Evolutionary conservation across 2,329 filamentous ascomycete species (phyloP).

Genomic region (Corniculantispora saksenae): DNA sequence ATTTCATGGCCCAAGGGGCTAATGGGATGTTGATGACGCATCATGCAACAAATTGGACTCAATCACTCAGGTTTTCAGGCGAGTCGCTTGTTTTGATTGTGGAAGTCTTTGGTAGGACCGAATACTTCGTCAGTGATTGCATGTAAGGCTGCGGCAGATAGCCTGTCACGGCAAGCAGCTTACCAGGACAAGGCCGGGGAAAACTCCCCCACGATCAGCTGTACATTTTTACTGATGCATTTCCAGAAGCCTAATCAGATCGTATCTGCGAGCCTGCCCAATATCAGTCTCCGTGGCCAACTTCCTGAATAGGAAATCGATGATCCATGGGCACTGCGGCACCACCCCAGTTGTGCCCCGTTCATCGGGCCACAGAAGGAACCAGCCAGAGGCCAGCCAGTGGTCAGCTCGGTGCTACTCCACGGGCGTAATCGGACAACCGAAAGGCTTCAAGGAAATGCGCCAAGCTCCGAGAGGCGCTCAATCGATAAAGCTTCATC

Average conservation of each 20-base stretch:
- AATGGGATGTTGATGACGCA: not conserved
- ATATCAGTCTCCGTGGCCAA: not conserved
- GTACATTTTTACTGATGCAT: too few species aligned
- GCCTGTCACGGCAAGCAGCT: too few species aligned
- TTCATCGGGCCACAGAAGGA: not conserved
- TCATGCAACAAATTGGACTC: not conserved
- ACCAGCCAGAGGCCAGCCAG: slow-evolving; percentile 1
- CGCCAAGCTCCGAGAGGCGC: not conserved
- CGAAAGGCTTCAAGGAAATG: slow-evolving; percentile 4
- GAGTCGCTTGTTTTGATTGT: too few species aligned
- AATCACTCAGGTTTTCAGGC: not conserved
- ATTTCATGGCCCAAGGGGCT: not conserved
- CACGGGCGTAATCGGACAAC: not conserved
- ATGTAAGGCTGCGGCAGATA: not conserved
- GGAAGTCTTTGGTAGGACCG: too few species aligned
- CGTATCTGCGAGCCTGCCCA: slow-evolving; percentile 5
- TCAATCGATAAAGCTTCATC: not conserved
- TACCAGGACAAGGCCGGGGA: too few species aligned
- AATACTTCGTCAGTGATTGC: not conserved
- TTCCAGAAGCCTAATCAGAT: not conserved
- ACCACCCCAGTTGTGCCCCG: not conserved
- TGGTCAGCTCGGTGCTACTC: slow-evolving; percentile 8
- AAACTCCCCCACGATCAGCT: too few species aligned
- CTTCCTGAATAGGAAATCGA: slow-evolving; percentile 13
- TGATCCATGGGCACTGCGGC: not conserved